Percentiles rank a stretch among this genome's conserved stretches.
Evolutionary conservation across 106 monocot genomes (phyloP).

Genomic region (Dendrobium catenatum): DNA sequence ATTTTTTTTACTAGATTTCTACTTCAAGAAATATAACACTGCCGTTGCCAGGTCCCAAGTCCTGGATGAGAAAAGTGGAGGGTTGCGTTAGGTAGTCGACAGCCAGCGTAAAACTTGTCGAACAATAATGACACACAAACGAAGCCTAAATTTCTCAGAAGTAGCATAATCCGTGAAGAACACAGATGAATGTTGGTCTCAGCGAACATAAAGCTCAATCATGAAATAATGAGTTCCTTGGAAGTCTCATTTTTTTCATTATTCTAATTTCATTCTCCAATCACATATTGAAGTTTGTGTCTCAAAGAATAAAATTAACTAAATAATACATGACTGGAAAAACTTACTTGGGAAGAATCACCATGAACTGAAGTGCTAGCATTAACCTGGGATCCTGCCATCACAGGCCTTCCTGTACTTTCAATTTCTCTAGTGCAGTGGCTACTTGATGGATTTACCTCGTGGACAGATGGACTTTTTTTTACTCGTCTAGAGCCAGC

Average conservation of each 20-base stretch:
- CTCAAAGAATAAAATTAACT: neutral
- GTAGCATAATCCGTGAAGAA: neutral
- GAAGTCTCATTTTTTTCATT: neutral
- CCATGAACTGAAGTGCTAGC: slow-evolving; percentile 30
- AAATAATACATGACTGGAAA: neutral
- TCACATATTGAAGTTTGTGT: neutral
- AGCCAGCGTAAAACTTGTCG: too few species aligned
- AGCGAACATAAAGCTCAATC: neutral
- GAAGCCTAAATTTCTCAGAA: neutral
- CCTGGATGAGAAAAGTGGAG: too few species aligned
- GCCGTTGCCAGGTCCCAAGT: too few species aligned
- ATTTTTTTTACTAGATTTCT: too few species aligned
- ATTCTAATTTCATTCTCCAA: neutral
- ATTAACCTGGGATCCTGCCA: slow-evolving; percentile 15
- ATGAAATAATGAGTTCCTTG: neutral
- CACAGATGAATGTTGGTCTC: neutral
- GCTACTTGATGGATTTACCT: slow-evolving; percentile 30
- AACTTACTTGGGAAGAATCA: slow-evolving; percentile 70
- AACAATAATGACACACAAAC: too few species aligned
- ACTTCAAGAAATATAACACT: too few species aligned
- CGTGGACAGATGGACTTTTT: slow-evolving; percentile 50
- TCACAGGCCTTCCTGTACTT: slow-evolving; percentile 23
- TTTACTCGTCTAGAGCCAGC: slow-evolving; percentile 63
- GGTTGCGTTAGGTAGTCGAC: too few species aligned
- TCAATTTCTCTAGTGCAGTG: slow-evolving; percentile 45